Evolutionary conservation across 1,284 basidiomycete genomes (phyloP).

Genomic region (Cryptococcus maquisensis): DNA sequence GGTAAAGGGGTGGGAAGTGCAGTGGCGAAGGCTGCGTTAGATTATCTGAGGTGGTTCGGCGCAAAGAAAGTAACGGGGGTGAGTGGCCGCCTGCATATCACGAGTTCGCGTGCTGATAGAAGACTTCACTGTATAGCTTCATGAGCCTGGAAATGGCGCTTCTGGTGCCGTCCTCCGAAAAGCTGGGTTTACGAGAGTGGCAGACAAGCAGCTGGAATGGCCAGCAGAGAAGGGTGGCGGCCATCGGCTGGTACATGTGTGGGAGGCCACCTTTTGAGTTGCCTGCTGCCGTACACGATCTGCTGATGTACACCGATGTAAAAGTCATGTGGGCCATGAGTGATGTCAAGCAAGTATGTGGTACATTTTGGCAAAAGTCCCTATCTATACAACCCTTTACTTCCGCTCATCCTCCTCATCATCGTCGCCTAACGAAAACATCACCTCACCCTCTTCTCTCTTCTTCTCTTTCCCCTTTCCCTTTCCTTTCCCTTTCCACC

Average conservation of each 20-base stretch:
- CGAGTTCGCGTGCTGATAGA: neutral
- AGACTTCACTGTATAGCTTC: neutral
- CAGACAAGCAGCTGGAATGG: neutral
- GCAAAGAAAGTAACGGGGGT: neutral
- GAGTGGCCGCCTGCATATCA: neutral
- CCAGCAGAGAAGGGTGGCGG: conserved; percentile 1
- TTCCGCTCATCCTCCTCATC: conserved; percentile 31
- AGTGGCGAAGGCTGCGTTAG: neutral
- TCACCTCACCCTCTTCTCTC: conserved; percentile 51
- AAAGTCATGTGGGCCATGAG: too few species aligned
- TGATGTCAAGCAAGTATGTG: neutral
- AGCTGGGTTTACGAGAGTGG: neutral
- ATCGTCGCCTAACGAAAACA: conserved; percentile 54
- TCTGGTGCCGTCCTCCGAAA: neutral
- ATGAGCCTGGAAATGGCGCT: neutral
- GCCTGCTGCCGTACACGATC: too few species aligned
- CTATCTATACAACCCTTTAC: neutral
- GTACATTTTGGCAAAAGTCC: neutral
- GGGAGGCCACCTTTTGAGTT: neutral
- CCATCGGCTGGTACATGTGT: neutral
- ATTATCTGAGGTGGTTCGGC: neutral
- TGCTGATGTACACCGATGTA: too few species aligned
- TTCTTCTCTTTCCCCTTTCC: conserved; percentile 16
- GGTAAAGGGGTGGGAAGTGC: neutral
- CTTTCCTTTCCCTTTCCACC: conserved; percentile 21